These are phyloP conservation scores for Lotus japonicus DNA, from an alignment of 306 rosid species.

Conservation along the genomic window DNA sequence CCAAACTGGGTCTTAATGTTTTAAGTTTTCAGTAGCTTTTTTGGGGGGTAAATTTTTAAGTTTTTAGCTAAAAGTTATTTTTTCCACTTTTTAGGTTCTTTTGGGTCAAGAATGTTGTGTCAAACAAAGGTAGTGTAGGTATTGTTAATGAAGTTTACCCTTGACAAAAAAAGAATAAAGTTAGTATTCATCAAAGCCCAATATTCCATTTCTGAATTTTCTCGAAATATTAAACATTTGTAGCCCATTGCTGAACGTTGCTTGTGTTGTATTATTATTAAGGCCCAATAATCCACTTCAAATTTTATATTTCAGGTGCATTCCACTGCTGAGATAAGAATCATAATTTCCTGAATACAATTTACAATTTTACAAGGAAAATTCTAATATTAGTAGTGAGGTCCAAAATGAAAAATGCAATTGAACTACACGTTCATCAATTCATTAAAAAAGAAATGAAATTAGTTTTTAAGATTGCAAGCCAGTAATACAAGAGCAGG, in stretches of 20 bases:
- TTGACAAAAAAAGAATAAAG: too few relatives aligned
- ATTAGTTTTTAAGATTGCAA: background rate
- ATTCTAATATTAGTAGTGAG: too few relatives aligned
- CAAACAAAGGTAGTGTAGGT: background rate
- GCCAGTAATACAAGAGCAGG: background rate
- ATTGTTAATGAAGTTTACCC: background rate
- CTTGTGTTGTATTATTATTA: background rate
- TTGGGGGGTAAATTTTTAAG: too few relatives aligned
- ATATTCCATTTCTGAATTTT: background rate
- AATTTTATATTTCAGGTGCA: too few relatives aligned
- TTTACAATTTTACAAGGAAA: too few relatives aligned
- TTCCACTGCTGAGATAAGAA: too few relatives aligned
- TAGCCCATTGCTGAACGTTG: background rate
- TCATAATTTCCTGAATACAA: background rate
- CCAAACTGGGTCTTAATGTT: too few relatives aligned
- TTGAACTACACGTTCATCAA: background rate
- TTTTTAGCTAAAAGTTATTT: too few relatives aligned
- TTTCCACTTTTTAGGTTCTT: background rate
- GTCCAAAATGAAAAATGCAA: background rate
- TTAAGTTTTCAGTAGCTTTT: too few relatives aligned
- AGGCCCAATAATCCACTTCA: constrained; percentile 1
- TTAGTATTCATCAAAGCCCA: background rate
- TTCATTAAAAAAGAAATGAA: background rate
- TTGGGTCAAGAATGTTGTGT: background rate
- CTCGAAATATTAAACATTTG: too few relatives aligned